Percentiles rank a stretch among this genome's conserved stretches.
These are phyloP conservation scores for Pleurotus tuber-regium DNA, from an alignment of 768 basidiomycete genomes.

Conservation along the genomic window DNA sequence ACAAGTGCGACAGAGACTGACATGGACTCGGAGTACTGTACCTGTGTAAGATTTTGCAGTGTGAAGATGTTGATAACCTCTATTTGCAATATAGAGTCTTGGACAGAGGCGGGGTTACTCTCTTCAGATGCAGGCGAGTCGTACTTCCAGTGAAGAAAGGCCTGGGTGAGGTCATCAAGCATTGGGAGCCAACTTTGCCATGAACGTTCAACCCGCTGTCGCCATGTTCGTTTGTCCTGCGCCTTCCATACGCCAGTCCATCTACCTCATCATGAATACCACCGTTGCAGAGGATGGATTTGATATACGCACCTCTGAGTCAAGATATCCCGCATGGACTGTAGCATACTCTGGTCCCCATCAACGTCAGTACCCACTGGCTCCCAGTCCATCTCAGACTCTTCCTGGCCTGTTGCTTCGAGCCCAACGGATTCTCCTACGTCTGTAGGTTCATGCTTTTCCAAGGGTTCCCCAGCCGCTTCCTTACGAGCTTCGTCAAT, in stretches of 20 bases:
- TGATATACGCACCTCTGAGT: no score
- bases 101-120: neutral
- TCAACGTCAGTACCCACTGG: no score
- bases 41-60: slow-evolving; percentile 3
- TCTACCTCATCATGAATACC: no score
- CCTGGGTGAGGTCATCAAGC: neutral
- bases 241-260: neutral
- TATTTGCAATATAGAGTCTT: neutral
- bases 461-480: no score
- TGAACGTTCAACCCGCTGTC: neutral
- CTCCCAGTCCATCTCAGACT: no score
- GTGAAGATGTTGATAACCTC: slow-evolving; percentile 9
- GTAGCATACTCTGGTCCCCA: no score
- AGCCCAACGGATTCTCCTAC: no score
- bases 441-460: no score
- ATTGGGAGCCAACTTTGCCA: neutral
- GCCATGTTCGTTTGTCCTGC: neutral
- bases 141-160: slow-evolving; percentile 14
- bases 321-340: no score
- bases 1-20: slow-evolving; percentile 17
- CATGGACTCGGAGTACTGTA: slow-evolving; percentile 4
- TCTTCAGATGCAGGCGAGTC: neutral
- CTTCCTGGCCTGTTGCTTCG: no score
- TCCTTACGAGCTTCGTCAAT: no score
- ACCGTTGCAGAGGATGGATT: no score